Conservation (phyloP, 768 basidiomycete genomes). For the Sarcomyxa edulis region DNA sequence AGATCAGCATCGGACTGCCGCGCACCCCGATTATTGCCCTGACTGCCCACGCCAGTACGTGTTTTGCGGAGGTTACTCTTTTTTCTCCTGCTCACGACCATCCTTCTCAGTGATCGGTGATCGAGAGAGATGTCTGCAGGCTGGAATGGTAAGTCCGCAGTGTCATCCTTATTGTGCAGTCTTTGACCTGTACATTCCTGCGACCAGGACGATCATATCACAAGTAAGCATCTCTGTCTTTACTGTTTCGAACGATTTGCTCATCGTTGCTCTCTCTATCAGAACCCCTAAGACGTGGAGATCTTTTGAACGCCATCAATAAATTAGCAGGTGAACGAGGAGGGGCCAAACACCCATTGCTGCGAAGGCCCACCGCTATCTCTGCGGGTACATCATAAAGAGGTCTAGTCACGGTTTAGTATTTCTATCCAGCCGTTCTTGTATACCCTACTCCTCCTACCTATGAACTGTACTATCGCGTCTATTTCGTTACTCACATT, state of each 20-base stretch:
- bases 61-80: too few species aligned
- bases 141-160: constrained; percentile 45
- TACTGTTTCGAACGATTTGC: background rate
- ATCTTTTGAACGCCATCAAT: constrained; percentile 55
- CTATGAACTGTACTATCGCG: too few species aligned
- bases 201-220: constrained; percentile 28
- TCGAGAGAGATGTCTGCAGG: constrained; percentile 67
- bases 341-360: constrained; percentile 6
- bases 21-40: constrained; percentile 92
- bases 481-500: too few species aligned
- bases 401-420: too few species aligned
- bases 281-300: constrained; percentile 50
- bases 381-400: constrained; percentile 2
- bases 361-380: constrained; percentile 6
- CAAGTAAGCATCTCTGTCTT: constrained; percentile 12
- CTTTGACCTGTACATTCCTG: constrained; percentile 3
- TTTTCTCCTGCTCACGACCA: background rate
- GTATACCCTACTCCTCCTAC: too few species aligned
- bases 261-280: background rate
- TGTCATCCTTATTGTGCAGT: background rate
- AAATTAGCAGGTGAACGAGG: constrained; percentile 43
- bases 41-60: constrained; percentile 94
- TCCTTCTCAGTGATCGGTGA: constrained; percentile 76
- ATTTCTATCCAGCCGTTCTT: too few species aligned
- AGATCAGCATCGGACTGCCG: constrained; percentile 62